phyloP scores from a whole-genome alignment of 140 eudicot species.

The Flaveria floridana region DNA sequence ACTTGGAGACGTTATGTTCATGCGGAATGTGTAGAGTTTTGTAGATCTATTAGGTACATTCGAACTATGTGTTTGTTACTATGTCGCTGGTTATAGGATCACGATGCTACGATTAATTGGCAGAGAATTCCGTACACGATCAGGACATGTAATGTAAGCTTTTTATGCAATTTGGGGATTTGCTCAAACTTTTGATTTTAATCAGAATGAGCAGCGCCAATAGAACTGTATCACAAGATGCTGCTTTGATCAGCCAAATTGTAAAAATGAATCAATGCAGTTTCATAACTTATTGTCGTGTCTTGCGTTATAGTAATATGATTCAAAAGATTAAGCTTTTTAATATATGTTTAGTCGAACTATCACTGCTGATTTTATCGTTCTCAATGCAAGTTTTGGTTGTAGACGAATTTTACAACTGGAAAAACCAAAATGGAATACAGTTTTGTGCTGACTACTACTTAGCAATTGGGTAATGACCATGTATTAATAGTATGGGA shows the following conservation, averaged over 20 bases:
- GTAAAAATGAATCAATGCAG: background rate
- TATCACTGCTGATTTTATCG: background rate
- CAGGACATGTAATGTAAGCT: background rate
- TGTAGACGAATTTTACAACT: background rate
- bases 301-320: no score
- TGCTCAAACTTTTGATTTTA: background rate
- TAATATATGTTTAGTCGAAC: background rate
- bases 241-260: slow-evolving; percentile 7
- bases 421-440: background rate
- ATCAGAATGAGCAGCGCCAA: background rate
- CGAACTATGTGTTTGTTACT: background rate
- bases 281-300: background rate
- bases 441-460: background rate
- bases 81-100: background rate
- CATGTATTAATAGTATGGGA: background rate
- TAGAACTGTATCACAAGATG: background rate
- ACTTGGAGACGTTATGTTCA: slow-evolving; percentile 1
- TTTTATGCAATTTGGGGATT: background rate
- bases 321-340: background rate
- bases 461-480: background rate
- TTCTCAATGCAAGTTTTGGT: background rate
- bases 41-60: slow-evolving; percentile 22
- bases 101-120: background rate
- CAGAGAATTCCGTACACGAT: background rate
- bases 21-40: background rate